Base-by-base conservation (phyloP, 768 basidiomycete genomes). In the Tricholoma matsutake region DNA sequence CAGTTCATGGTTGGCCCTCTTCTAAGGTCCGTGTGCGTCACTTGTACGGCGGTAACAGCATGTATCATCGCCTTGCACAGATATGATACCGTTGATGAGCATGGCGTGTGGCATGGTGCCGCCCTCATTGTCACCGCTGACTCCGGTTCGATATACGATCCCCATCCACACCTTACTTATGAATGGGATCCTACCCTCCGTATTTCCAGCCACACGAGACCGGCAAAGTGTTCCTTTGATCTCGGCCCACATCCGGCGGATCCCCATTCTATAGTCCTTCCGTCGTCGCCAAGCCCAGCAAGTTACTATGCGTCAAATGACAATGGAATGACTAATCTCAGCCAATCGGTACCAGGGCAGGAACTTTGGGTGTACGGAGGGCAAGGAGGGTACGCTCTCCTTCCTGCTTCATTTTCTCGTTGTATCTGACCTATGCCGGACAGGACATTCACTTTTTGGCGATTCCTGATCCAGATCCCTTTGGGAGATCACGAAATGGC, bases 391-490 rank as follows among this genome's bases (percentile, higher is more conserved):
- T 83, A 63, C 56, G 82, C 71, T 10, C 11, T n/a, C 20, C 10
- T 11, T 14, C 41, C 57, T n/a, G n/a, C n/a, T 59, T 13, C 59
- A 18, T 10, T 63, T 49, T 54, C 7, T 45, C 7, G 37, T 43
- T 52, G 54, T 25, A 55, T 49, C 35, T 31, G 57, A 31, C 52
- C 25, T 29, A 37, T 49, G 41, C 41, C 34, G 57, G 9, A 43
- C 61, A 96, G 94, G 4, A 88, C 89, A 0, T 94, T 85, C 69
- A 93, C 93, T 1, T 99, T 99, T 78, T 98, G 94, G 91, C 83
- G 96, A 57, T 98, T 98, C 76, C 79, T 87, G 68, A 85, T 98
- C 53, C 85, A 88, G 63, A 81, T 99, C 58, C 94, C 93, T 0
- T 73, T 98, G 2, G 79, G 81, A 1, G 74, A 78, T 8, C 76